phyloP scores from a whole-genome alignment of 2,329 filamentous ascomycete species.

The Colletotrichum spaethianum region DNA sequence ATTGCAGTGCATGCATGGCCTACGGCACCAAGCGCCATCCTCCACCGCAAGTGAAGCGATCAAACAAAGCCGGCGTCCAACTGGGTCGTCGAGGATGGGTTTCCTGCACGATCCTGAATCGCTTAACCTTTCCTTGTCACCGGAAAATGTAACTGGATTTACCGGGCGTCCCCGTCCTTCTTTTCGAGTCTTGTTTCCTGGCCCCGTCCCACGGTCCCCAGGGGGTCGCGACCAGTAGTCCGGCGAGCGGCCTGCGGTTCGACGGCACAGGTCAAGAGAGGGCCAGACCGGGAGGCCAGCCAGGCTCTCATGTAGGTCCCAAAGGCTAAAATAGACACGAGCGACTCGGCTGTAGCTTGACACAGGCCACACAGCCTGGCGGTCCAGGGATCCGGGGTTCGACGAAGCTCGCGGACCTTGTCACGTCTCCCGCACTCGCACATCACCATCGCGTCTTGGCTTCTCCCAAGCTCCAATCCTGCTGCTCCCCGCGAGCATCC shows the following conservation, averaged over 20 bases:
- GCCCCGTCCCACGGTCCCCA: not conserved
- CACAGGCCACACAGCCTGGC: not conserved
- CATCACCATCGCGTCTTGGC: constrained; percentile 12
- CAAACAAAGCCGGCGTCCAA: constrained; percentile 27
- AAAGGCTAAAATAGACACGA: not conserved
- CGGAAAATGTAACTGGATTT: constrained; percentile 2
- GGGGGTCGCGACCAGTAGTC: not conserved
- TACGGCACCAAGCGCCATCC: not conserved
- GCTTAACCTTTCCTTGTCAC: constrained; percentile 31
- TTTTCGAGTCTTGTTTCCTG: not conserved
- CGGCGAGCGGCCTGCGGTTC: not conserved
- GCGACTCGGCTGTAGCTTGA: not conserved
- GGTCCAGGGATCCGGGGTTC: constrained; percentile 18
- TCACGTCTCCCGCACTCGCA: constrained; percentile 27
- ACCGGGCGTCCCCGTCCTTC: not conserved
- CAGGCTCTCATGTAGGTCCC: not conserved
- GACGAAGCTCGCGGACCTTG: constrained; percentile 28
- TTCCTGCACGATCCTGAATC: constrained; percentile 9
- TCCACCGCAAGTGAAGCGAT: constrained; percentile 10
- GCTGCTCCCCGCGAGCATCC: constrained; percentile 33
- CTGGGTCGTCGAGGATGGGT: constrained; percentile 1
- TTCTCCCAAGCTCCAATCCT: not conserved
- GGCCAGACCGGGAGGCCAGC: not conserved
- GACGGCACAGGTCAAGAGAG: not conserved
- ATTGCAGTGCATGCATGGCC: not conserved